Evolutionary conservation across 257 asterid genomes (phyloP), one percentile per base, ranked within the genome.

Genomic region (Scutellaria barbata): DNA sequence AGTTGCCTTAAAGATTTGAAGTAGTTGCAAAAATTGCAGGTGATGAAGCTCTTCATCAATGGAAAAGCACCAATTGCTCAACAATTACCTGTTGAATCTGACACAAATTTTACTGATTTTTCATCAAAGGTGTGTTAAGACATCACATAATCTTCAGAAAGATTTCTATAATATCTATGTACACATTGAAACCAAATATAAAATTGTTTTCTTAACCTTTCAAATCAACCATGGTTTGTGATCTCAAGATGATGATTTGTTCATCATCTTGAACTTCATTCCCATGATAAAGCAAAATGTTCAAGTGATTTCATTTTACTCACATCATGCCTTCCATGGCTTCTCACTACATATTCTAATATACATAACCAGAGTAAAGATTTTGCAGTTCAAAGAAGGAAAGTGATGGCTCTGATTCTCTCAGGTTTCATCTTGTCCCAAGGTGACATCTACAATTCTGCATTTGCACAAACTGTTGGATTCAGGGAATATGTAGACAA

Each of bases 51-150:
- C 20, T 95, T 95, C 83, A 95, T 98, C 14, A 81, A 98, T 84
- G 99, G 99, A 73, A 94, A 94, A 82, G 95, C 96, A 7, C 98
- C 98, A 18, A 89, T 94, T 57, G 83, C 96, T 65, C 95, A 83
- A 73, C 96, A 91, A 64, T 83, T 95, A 83, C 98, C 99, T 1
- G 95, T 91, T 58, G 99, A 95, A 87, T 71, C 96, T n/a, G 97
- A 92, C 18, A 10, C 80, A 1, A 97, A 95, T 1, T 92, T 81
- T 80, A 71, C 87, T 22, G 96, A 89, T 63, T 95, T 89, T 76
- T 65, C 89, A 52, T 88, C 98, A 59, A 82, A 92, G 89, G 99
- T 95, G 52, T 46, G 77, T 72, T 30, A 30, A 30, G 35, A 30
- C 35, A 30, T 30, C 35, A 30, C 35, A 30, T 30, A 30, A 30